phyloP scores from a whole-genome alignment of 192 early-diverging fungal genomes.

The Entomortierella chlamydospora region DNA sequence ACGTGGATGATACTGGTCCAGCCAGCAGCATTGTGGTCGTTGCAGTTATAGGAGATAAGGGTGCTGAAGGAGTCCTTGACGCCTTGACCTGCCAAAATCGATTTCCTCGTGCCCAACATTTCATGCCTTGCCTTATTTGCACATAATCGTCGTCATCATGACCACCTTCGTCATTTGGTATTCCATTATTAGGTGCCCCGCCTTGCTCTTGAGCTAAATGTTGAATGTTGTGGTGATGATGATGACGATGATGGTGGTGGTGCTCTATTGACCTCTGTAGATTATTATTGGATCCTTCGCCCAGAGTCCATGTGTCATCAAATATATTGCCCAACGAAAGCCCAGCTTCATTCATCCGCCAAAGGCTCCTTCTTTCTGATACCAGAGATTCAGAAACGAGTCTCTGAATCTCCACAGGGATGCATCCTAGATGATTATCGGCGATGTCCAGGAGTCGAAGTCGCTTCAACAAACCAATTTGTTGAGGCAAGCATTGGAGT shows the following conservation, averaged over 20 bases:
- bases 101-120: conserved; percentile 52
- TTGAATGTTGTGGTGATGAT: neutral
- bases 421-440: conserved; percentile 44
- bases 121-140: conserved; percentile 51
- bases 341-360: conserved; percentile 17
- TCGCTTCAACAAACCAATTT: conserved; percentile 27
- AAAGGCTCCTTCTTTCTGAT: conserved; percentile 10
- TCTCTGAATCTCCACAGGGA: conserved; percentile 48
- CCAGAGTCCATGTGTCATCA: neutral
- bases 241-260: too few species aligned
- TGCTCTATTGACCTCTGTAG: neutral
- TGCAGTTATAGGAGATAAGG: conserved; percentile 5
- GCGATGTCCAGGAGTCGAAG: conserved; percentile 50
- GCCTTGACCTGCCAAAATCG: conserved; percentile 48
- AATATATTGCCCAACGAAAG: neutral
- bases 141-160: conserved; percentile 56
- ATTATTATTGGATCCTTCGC: conserved; percentile 13
- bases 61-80: conserved; percentile 6
- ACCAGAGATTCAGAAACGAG: conserved; percentile 38
- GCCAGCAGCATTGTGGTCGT: conserved; percentile 7
- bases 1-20: neutral
- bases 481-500: conserved; percentile 35
- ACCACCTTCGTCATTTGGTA: conserved; percentile 32
- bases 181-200: neutral
- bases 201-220: neutral